Base-by-base conservation (phyloP, 202 grass and related monocot species). In the Carex sylvatica region DNA sequence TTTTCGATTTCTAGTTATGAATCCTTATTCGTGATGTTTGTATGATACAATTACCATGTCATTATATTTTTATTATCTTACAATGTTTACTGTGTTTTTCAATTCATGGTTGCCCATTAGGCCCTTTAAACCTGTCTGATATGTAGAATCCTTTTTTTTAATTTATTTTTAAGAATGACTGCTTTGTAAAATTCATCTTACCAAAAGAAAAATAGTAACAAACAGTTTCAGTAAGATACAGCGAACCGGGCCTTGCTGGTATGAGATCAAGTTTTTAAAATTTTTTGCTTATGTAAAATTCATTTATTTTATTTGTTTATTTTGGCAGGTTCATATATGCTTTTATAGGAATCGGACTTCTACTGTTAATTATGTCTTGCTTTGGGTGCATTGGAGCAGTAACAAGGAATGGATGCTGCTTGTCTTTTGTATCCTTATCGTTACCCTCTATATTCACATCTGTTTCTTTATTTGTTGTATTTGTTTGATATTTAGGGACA, bases 371-470 rank as follows among this genome's bases (percentile, higher is more conserved):
- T 70, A 90, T 92, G 68, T 98, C 92, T 35, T 89, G 92, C 84
- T 91, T 91, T 60, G 96, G 92, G 53, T 98, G 91, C 69, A 74
- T 88, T 79, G 96, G 92, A 85, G 86, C 92, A 59, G 82, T 85
- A 65, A 70, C 87, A 52, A 93, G 86, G 85, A 95, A 87, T 5
- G 86, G 89, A 44, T 98, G 96, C 89, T 98, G 96, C 85, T 80
- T 98, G 56, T 95, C 92, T 83, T 90, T 80, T 82, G 96, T 98
- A 98, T 98, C 96, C 96, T 90, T 56, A 60, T 61, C 12, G 51
- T 36, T 35, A 49, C 89, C 78, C 38, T 65, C 78, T 73, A 55
- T 77, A 15, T 19, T 63, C 23, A 72, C 6, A 40, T 58, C 23
- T 6, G 12, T 77, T n/a, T 76, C 2, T 19, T 33, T 56, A 2